These are phyloP conservation scores for Sporobolomyces pararoseus DNA, from an alignment of 768 basidiomycete species.

Conservation along the genomic window DNA sequence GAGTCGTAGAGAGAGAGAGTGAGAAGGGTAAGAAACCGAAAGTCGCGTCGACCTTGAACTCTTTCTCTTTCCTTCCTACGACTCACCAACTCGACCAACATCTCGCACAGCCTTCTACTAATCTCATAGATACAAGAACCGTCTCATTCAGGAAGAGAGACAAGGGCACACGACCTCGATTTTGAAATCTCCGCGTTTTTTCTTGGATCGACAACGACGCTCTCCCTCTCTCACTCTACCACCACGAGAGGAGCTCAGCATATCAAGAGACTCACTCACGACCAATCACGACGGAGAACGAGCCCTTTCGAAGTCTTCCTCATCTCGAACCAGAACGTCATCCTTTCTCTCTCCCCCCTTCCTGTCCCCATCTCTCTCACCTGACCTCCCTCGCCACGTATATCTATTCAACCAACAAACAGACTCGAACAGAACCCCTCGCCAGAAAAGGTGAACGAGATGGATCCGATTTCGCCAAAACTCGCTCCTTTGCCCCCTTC, in stretches of 20 bases:
- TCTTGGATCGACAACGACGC: too few relatives aligned
- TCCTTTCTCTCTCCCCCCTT: not conserved
- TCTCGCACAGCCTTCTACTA: not conserved
- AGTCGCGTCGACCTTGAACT: not conserved
- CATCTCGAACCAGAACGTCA: not conserved
- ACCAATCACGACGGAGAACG: too few relatives aligned
- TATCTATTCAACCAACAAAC: not conserved
- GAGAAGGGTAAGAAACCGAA: not conserved
- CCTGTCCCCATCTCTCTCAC: not conserved
- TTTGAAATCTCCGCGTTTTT: not conserved
- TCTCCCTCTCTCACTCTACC: not conserved
- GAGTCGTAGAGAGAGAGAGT: not conserved
- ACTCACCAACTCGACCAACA: not conserved
- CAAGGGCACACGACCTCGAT: not conserved
- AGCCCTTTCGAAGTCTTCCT: too few relatives aligned
- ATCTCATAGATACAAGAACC: not conserved
- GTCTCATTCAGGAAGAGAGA: too few relatives aligned
- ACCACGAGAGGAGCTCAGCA: too few relatives aligned
- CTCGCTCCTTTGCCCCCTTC: not conserved
- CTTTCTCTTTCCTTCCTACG: not conserved
- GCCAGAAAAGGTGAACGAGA: too few relatives aligned
- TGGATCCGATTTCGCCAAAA: slow-evolving; percentile 1
- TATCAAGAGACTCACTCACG: too few relatives aligned
- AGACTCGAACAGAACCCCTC: too few relatives aligned
- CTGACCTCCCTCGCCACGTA: not conserved